These are phyloP conservation scores for Hansenula anomala DNA, from an alignment of 1,139 yeast species.

Conservation along the genomic window DNA sequence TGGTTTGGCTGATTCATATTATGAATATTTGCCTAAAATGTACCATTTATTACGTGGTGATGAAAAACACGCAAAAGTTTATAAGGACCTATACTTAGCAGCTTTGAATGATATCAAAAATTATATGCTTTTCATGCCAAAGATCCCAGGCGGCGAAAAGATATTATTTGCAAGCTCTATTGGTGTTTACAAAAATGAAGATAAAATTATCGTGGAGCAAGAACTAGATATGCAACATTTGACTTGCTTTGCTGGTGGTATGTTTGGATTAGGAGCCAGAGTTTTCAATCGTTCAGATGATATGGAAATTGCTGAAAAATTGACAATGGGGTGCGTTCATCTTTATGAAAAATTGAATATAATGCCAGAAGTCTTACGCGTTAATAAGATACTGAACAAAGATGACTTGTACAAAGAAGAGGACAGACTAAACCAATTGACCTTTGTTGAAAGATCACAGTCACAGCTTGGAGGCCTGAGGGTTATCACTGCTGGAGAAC, in stretches of 20 bases:
- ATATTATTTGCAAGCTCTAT: constrained; percentile 22
- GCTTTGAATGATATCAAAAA: constrained; percentile 35
- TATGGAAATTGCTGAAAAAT: constrained; percentile 50
- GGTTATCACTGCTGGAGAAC: neutral
- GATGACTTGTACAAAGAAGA: constrained; percentile 30
- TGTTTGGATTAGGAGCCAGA: constrained; percentile 64
- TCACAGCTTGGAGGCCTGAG: neutral
- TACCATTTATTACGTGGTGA: constrained; percentile 47
- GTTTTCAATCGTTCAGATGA: constrained; percentile 46
- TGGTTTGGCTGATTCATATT: constrained; percentile 64
- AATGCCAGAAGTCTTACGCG: constrained; percentile 39
- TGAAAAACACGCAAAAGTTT: constrained; percentile 15
- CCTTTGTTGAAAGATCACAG: neutral
- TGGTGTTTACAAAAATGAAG: constrained; percentile 8
- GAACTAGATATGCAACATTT: constrained; percentile 43
- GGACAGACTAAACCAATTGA: constrained; percentile 6
- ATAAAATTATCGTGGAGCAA: constrained; percentile 16
- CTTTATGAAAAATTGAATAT: constrained; percentile 46
- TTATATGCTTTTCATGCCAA: constrained; percentile 39
- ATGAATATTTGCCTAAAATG: constrained; percentile 59
- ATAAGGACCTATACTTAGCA: constrained; percentile 27
- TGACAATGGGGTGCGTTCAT: constrained; percentile 66
- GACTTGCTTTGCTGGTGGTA: constrained; percentile 72
- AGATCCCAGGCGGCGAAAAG: constrained; percentile 25
- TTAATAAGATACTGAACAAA: constrained; percentile 25